Evolutionary conservation across 2,329 filamentous ascomycete genomes (phyloP).

Genomic region (Elsinoe perseae): DNA sequence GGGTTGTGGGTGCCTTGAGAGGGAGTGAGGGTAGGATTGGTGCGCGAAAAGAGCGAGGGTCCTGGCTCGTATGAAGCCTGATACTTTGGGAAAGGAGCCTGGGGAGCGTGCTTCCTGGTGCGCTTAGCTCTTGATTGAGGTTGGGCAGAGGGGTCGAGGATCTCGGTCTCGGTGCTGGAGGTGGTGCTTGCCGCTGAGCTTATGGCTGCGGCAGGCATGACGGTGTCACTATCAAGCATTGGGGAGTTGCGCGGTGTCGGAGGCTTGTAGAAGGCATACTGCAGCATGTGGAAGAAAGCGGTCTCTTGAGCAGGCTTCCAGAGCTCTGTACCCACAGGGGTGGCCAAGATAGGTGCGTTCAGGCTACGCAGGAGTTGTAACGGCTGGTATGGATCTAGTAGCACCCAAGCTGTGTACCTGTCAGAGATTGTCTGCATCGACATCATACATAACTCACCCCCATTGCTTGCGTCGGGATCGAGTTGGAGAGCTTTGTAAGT

Average conservation of each 20-base stretch:
- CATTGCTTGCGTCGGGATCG: neutral
- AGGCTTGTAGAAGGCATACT: neutral
- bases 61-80: neutral
- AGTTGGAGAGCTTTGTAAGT: neutral
- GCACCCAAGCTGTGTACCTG: constrained; percentile 23
- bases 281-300: constrained; percentile 2
- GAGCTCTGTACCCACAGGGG: neutral
- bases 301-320: neutral
- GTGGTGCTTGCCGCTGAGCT: neutral
- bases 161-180: neutral
- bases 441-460: no score
- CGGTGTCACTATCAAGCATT: neutral
- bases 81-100: neutral
- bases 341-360: neutral
- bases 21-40: neutral
- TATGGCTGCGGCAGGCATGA: neutral
- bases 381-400: constrained; percentile 23
- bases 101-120: neutral
- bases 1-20: constrained; percentile 17
- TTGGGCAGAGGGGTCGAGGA: neutral
- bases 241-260: neutral
- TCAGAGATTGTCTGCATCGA: no score
- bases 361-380: constrained; percentile 11
- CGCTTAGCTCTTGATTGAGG: neutral
- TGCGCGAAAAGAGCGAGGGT: constrained; percentile 10